Evolutionary conservation across 108 stramenopile species (phyloP).

Genomic region (Chaetoceros muelleri): DNA sequence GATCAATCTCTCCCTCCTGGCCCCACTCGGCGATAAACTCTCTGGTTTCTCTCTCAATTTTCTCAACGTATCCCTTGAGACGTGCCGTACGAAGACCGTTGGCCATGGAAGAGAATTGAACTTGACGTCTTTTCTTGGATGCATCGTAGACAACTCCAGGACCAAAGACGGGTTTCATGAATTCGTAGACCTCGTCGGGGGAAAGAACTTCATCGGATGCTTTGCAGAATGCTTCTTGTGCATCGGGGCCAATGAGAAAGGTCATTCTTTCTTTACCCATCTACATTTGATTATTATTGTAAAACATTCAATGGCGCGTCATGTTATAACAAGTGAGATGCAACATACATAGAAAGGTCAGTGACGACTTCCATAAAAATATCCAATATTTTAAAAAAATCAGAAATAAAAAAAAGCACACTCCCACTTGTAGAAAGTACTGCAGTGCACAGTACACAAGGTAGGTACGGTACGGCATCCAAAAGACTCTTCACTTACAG

Average conservation of each 20-base stretch:
- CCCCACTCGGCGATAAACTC: conserved; percentile 67
- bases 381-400: neutral
- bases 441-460: neutral
- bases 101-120: conserved; percentile 95
- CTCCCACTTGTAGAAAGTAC: neutral
- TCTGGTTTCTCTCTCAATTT: conserved; percentile 89
- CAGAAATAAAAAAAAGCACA: neutral
- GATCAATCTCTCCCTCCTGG: conserved; percentile 72
- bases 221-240: conserved; percentile 93
- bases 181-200: conserved; percentile 94
- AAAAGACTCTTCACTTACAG: conserved; percentile 36
- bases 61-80: conserved; percentile 91
- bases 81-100: conserved; percentile 80
- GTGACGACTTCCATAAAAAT: neutral
- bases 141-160: conserved; percentile 93
- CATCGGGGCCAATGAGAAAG: conserved; percentile 95
- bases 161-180: conserved; percentile 98
- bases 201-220: conserved; percentile 82
- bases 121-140: conserved; percentile 84
- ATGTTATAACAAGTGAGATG: neutral
- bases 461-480: too few relatives aligned
- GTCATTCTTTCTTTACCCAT: conserved; percentile 89
- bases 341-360: neutral
- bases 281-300: conserved; percentile 25
- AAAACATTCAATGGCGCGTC: neutral